Conservation (phyloP, 768 basidiomycete genomes). For the Psilocybe sp. region DNA sequence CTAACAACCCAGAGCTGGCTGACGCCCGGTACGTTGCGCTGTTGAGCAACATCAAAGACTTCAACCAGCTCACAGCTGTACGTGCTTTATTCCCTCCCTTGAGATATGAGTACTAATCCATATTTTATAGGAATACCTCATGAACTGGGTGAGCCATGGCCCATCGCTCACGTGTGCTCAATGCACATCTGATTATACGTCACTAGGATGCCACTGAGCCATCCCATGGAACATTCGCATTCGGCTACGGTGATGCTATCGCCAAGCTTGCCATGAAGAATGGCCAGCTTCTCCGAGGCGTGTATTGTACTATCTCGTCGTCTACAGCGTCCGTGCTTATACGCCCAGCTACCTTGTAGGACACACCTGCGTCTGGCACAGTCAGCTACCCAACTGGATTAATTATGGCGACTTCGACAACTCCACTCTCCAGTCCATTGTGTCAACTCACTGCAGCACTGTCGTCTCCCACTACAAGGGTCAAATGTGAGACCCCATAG, state of each 20-base stretch:
- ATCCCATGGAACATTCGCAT: constrained; percentile 42
- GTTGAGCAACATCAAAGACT: no score
- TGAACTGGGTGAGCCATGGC: neutral
- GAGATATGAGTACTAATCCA: no score
- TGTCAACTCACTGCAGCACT: constrained; percentile 46
- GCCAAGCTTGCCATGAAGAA: constrained; percentile 41
- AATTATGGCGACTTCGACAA: constrained; percentile 39
- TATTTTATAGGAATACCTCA: no score
- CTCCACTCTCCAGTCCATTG: constrained; percentile 37
- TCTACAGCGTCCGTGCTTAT: neutral
- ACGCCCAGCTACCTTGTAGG: constrained; percentile 17
- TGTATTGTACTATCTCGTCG: neutral
- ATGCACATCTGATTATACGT: neutral
- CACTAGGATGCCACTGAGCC: constrained; percentile 54
- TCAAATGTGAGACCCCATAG: constrained; percentile 32
- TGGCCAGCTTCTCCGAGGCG: constrained; percentile 45
- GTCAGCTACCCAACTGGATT: constrained; percentile 52
- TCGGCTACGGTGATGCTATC: constrained; percentile 40
- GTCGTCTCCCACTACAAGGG: constrained; percentile 56
- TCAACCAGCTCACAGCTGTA: no score
- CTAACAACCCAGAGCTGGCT: no score
- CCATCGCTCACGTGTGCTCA: neutral
- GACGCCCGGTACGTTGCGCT: no score
- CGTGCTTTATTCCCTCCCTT: no score
- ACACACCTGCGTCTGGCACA: constrained; percentile 49